Conservation (phyloP, 1,284 basidiomycete species). For the Irpex lacteus region DNA sequence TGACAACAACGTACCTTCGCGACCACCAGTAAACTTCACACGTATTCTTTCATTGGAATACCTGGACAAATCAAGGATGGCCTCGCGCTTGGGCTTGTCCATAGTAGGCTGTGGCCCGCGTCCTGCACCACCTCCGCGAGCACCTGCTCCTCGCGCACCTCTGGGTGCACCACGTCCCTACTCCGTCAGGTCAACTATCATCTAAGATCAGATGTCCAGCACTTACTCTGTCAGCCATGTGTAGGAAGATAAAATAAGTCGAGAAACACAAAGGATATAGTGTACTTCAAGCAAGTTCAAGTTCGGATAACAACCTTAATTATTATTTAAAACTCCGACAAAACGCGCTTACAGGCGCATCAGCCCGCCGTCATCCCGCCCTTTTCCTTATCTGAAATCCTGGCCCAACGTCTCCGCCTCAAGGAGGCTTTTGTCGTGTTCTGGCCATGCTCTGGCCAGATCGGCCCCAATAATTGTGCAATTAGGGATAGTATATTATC, state of each 20-base stretch:
- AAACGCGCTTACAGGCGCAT: neutral
- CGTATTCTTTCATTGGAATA: slow-evolving; percentile 91
- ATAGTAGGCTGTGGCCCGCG: slow-evolving; percentile 43
- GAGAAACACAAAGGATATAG: neutral
- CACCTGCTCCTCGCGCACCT: slow-evolving; percentile 22
- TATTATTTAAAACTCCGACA: neutral
- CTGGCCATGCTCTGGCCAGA: neutral
- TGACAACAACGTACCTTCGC: slow-evolving; percentile 69
- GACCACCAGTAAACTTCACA: slow-evolving; percentile 95
- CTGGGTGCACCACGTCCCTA: slow-evolving; percentile 29
- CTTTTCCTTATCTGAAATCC: neutral
- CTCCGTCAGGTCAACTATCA: slow-evolving; percentile 8
- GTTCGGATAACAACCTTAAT: neutral
- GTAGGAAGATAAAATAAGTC: neutral
- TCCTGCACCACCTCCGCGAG: slow-evolving; percentile 23
- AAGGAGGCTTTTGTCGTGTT: neutral
- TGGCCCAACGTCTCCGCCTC: neutral
- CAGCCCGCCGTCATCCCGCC: neutral
- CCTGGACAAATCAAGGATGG: slow-evolving; percentile 93
- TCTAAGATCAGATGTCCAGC: neutral
- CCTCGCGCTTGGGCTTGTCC: slow-evolving; percentile 92
- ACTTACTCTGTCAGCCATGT: slow-evolving; percentile 37
- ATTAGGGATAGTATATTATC: neutral
- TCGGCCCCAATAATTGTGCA: neutral
- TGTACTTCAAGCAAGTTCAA: neutral